These are phyloP conservation scores for Xylaria scruposa DNA, from an alignment of 495 filamentous ascomycete species.

Conservation along the genomic window DNA sequence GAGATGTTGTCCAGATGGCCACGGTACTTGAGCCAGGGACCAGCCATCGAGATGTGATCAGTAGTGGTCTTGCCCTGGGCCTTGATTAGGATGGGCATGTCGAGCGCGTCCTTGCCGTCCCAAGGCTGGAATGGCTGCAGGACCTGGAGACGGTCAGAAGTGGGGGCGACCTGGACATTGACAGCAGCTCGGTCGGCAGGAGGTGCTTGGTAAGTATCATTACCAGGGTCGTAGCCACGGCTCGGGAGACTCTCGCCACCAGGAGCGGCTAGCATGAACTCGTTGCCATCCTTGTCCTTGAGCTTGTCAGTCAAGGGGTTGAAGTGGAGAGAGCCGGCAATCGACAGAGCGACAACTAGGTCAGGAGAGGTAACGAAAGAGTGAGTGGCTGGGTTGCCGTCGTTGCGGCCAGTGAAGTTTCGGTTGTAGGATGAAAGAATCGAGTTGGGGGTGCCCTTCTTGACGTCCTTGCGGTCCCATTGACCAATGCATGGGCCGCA, in stretches of 20 bases:
- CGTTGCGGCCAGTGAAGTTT: constrained; percentile 99
- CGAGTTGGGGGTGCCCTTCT: constrained; percentile 96
- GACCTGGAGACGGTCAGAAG: constrained; percentile 92
- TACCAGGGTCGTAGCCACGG: constrained; percentile 89
- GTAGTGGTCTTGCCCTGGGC: constrained; percentile 97
- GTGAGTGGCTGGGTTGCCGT: constrained; percentile 98
- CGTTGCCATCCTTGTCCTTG: constrained; percentile 97
- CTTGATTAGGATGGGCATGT: constrained; percentile 97
- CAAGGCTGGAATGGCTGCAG: constrained; percentile 85
- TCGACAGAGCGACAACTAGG: constrained; percentile 88
- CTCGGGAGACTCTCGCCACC: constrained; percentile 81
- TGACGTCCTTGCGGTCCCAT: constrained; percentile 93
- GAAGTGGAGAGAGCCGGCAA: constrained; percentile 92
- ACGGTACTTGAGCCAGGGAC: constrained; percentile 99
- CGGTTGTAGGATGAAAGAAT: constrained; percentile 98
- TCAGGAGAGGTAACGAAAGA: constrained; percentile 99
- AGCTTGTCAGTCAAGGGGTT: constrained; percentile 94
- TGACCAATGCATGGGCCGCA: constrained; percentile 84
- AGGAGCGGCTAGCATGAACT: constrained; percentile 84
- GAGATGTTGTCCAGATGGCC: constrained; percentile 99
- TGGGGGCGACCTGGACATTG: constrained; percentile 82
- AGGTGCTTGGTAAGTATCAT: constrained; percentile 96
- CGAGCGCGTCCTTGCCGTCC: constrained; percentile 91
- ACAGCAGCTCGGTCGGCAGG: constrained; percentile 77
- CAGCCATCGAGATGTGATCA: constrained; percentile 99